These are phyloP conservation scores for Tetracentron sinense DNA, from an alignment of 164 flowering plant species.

Conservation along the genomic window DNA sequence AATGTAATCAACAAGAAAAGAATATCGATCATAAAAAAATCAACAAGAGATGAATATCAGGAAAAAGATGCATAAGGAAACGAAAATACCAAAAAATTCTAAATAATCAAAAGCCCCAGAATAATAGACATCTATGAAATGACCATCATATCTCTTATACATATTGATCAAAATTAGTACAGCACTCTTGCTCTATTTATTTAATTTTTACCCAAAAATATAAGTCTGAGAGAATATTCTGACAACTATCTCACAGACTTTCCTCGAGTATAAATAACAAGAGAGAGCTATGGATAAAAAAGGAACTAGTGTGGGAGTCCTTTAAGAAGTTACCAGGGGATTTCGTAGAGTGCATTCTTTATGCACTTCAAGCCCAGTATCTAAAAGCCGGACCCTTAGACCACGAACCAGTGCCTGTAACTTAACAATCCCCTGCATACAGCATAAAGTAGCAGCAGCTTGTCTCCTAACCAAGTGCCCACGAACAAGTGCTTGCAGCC, in stretches of 20 bases:
- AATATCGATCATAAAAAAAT: not conserved
- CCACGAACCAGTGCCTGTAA: conserved; percentile 81
- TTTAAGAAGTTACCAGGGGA: conserved; percentile 32
- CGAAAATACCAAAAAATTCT: not conserved
- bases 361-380: conserved; percentile 38
- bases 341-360: conserved; percentile 21
- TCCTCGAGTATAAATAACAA: not conserved
- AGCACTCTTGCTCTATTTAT: not conserved
- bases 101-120: not conserved
- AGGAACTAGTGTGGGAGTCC: not conserved
- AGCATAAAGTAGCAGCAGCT: conserved; percentile 67
- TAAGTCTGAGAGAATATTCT: not conserved
- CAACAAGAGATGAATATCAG: too few species aligned
- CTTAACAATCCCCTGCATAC: conserved; percentile 66
- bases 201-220: not conserved
- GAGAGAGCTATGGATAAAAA: not conserved
- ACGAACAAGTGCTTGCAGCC: conserved; percentile 91
- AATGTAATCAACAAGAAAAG: too few species aligned
- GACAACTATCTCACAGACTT: not conserved
- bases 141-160: not conserved
- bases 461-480: conserved; percentile 92
- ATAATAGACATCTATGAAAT: conserved; percentile 1
- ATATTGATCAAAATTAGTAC: not conserved
- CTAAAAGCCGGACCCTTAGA: conserved; percentile 44
- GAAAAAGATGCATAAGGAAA: not conserved